Conservation (phyloP, 257 asterid species). For the Solanum paucissectum region DNA sequence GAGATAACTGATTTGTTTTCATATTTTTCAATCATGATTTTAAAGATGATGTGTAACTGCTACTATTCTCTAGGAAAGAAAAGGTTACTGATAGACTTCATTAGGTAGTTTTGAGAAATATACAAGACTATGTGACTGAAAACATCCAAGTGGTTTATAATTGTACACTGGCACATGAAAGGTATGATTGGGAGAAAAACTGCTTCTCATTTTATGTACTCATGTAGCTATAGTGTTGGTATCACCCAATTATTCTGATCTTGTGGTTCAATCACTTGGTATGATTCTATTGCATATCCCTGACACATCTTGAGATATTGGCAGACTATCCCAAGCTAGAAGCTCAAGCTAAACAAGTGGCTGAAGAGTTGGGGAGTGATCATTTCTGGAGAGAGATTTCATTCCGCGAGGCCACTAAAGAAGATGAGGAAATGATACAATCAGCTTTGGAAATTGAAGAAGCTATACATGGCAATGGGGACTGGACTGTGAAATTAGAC, state of each 20-base stretch:
- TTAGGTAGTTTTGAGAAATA: not conserved
- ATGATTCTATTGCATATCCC: not conserved
- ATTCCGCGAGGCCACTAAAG: slow-evolving; percentile 53
- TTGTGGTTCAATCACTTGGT: not conserved
- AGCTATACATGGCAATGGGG: slow-evolving; percentile 80
- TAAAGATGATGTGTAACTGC: not conserved
- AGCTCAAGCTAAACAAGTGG: slow-evolving; percentile 61
- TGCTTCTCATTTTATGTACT: not conserved
- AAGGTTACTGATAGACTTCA: not conserved
- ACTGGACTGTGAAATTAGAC: slow-evolving; percentile 97
- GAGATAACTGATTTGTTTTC: not conserved
- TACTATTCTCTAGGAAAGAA: not conserved
- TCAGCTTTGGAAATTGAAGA: slow-evolving; percentile 71
- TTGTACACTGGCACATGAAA: not conserved
- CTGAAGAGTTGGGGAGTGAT: slow-evolving; percentile 53
- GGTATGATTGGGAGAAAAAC: not conserved
- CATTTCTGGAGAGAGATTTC: slow-evolving; percentile 45
- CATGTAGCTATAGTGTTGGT: not conserved
- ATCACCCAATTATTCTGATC: not conserved
- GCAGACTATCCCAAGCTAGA: slow-evolving; percentile 91
- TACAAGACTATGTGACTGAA: not conserved
- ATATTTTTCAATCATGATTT: not conserved
- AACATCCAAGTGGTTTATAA: not conserved
- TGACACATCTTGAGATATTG: not conserved
- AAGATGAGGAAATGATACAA: slow-evolving; percentile 58